phyloP scores from a whole-genome alignment of 306 rosid species.

The Neltuma alba region DNA sequence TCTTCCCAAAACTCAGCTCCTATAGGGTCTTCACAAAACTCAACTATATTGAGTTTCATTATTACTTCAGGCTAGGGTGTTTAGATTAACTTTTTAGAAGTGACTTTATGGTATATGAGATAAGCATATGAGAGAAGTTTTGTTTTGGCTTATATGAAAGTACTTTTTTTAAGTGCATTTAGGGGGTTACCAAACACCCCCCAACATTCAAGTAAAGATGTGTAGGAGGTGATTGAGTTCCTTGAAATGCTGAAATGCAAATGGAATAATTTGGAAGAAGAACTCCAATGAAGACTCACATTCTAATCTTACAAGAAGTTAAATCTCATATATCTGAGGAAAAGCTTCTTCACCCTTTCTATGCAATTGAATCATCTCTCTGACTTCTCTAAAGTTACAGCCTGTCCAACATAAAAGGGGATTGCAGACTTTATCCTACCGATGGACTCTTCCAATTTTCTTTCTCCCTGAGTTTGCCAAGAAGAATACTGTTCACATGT shows the following conservation, averaged over 20 bases:
- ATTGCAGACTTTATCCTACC: background rate
- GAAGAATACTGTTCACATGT: background rate
- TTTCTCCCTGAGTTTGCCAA: background rate
- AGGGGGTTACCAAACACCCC: no score
- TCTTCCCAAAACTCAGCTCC: background rate
- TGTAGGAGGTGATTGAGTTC: background rate
- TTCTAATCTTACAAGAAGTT: background rate
- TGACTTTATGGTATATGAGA: no score
- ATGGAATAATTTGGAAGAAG: background rate
- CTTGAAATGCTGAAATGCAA: background rate
- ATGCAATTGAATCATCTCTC: background rate
- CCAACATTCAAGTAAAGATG: background rate
- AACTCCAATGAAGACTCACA: background rate
- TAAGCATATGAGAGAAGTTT: no score
- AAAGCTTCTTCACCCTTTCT: background rate
- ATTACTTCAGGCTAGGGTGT: background rate
- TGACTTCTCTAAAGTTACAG: background rate
- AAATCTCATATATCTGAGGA: background rate
- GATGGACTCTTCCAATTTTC: background rate
- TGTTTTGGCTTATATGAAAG: no score
- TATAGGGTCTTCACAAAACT: background rate
- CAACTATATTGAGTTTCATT: background rate
- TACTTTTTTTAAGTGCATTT: no score
- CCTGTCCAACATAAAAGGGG: background rate
- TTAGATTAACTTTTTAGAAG: no score